These are phyloP conservation scores for Cladophialophora chaetospira DNA, from an alignment of 2,329 filamentous ascomycete genomes.

Conservation along the genomic window DNA sequence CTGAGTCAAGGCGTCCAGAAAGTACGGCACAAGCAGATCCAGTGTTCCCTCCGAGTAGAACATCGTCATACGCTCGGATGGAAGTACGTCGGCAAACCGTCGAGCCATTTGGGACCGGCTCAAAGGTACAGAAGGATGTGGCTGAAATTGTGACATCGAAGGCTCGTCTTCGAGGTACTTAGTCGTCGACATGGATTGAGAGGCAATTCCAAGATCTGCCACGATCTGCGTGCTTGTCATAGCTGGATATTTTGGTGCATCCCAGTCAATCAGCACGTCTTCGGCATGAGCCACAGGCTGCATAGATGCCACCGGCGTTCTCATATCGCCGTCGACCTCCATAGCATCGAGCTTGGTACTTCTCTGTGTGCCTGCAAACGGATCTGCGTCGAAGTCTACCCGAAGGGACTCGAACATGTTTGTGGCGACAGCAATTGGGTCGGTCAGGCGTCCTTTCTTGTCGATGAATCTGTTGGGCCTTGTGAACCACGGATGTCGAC, in stretches of 20 bases:
- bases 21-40: conserved; percentile 73
- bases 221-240: conserved; percentile 30
- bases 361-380: conserved; percentile 51
- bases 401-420: conserved; percentile 89
- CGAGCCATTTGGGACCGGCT: conserved; percentile 87
- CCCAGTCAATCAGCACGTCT: conserved; percentile 84
- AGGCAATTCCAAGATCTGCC: conserved; percentile 38
- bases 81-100: conserved; percentile 87
- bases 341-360: conserved; percentile 58
- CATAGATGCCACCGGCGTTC: conserved; percentile 69
- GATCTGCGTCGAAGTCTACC: conserved; percentile 78
- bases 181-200: conserved; percentile 47
- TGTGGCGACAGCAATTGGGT: conserved; percentile 84
- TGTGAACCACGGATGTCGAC: conserved; percentile 93
- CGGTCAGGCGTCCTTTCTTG: conserved; percentile 70
- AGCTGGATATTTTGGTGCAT: conserved; percentile 66
- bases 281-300: conserved; percentile 78
- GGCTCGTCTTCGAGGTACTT: conserved; percentile 76
- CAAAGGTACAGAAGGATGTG: conserved; percentile 74
- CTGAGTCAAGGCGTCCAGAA: conserved; percentile 78
- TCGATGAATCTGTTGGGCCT: conserved; percentile 76
- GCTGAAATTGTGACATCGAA: conserved; percentile 78
- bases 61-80: conserved; percentile 79
- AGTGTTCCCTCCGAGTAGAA: conserved; percentile 86
- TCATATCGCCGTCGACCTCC: conserved; percentile 64